Evolutionary conservation across 768 basidiomycete species (phyloP).

Genomic region (Tephrocybe sp.): DNA sequence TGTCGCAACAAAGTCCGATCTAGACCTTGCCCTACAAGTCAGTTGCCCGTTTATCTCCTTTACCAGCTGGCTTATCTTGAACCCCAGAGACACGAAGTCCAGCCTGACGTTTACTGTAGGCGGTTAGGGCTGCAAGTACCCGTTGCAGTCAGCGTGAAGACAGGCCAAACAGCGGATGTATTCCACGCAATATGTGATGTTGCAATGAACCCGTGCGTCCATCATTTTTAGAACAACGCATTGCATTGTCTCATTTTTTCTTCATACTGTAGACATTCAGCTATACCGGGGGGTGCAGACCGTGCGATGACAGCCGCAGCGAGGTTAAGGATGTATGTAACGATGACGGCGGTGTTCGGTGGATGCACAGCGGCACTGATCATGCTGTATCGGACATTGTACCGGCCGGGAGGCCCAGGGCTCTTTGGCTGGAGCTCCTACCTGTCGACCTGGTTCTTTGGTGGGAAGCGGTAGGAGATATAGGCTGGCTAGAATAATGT

Average conservation of each 20-base stretch:
- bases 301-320: conserved; percentile 71
- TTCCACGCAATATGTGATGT: conserved; percentile 84
- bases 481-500: conserved; percentile 7
- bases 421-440: conserved; percentile 54
- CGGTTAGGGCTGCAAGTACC: conserved; percentile 89
- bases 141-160: conserved; percentile 89
- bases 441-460: conserved; percentile 70
- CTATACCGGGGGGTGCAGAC: conserved; percentile 84
- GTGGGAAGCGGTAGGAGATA: conserved; percentile 46
- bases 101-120: conserved; percentile 96
- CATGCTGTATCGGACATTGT: conserved; percentile 67
- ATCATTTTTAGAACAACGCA: not conserved
- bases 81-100: conserved; percentile 89
- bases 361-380: conserved; percentile 73
- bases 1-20: conserved; percentile 98
- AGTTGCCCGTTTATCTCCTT: conserved; percentile 17
- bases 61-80: conserved; percentile 9
- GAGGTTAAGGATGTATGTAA: conserved; percentile 70
- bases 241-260: not conserved
- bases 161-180: conserved; percentile 81
- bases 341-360: conserved; percentile 70
- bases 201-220: conserved; percentile 83
- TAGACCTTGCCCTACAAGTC: conserved; percentile 94
- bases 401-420: conserved; percentile 58
- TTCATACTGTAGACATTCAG: conserved; percentile 49